phyloP scores from a whole-genome alignment of 176 grass and related monocot species.

The Tillandsia fasciculata region DNA sequence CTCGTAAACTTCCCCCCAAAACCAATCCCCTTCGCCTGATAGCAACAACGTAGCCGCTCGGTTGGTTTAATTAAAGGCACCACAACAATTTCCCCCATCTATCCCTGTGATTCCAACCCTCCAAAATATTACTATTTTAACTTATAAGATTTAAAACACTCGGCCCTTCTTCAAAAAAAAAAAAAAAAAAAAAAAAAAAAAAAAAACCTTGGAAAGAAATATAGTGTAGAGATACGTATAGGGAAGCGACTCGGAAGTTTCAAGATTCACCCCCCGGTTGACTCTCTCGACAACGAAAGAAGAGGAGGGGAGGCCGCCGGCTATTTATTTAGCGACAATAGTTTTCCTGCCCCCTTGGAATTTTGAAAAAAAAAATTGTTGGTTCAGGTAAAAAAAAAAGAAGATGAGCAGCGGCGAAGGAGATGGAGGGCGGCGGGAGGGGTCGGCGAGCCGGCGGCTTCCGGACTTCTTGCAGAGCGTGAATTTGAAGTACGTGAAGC shows the following conservation, averaged over 20 bases:
- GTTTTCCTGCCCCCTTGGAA: neutral
- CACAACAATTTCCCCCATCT: no score
- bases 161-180: no score
- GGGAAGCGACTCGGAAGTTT: neutral
- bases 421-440: neutral
- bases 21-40: no score
- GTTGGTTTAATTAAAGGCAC: no score
- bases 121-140: no score
- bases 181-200: no score
- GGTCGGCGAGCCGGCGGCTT: constrained; percentile 46
- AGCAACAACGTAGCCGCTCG: no score
- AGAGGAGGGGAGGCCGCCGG: neutral
- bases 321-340: neutral
- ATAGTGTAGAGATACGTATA: no score
- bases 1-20: no score
- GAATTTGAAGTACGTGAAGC: constrained; percentile 96
- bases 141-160: no score
- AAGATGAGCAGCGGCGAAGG: constrained; percentile 6
- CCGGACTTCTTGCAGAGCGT: constrained; percentile 99
- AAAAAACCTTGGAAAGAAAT: no score
- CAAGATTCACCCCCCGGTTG: neutral
- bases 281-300: neutral
- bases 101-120: no score
- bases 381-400: neutral
- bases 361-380: neutral